These are phyloP conservation scores for Aspergillus mulundensis DNA, from an alignment of 495 filamentous ascomycete species.

Conservation along the genomic window DNA sequence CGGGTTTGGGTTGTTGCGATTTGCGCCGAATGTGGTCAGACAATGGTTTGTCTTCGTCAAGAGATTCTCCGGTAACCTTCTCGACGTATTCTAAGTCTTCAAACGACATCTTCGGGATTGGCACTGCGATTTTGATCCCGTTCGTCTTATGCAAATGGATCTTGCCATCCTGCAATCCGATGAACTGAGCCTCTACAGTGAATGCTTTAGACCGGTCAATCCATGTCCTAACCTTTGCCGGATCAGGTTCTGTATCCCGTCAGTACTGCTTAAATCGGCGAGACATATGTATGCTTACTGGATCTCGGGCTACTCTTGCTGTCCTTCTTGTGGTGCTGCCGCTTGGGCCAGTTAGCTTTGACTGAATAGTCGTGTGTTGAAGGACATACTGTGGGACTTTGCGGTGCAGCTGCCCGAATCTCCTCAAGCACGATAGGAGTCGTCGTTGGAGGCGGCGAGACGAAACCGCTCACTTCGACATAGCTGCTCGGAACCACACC, in stretches of 20 bases:
- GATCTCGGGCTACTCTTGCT: conserved; percentile 61
- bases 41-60: conserved; percentile 95
- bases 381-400: conserved; percentile 60
- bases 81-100: conserved; percentile 96
- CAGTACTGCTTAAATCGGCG: conserved; percentile 8
- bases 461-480: conserved; percentile 73
- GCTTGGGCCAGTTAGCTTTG: conserved; percentile 38
- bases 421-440: conserved; percentile 68
- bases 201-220: conserved; percentile 93
- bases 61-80: conserved; percentile 72
- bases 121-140: conserved; percentile 96
- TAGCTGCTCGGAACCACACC: conserved; percentile 99
- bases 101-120: conserved; percentile 88
- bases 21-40: conserved; percentile 69
- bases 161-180: conserved; percentile 86
- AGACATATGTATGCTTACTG: conserved; percentile 55
- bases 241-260: conserved; percentile 67
- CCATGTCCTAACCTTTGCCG: conserved; percentile 82
- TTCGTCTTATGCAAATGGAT: conserved; percentile 98
- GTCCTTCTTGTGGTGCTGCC: conserved; percentile 69
- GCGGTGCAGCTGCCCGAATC: conserved; percentile 56
- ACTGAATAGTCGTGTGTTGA: background rate
- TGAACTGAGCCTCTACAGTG: conserved; percentile 95
- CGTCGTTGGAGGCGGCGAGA: conserved; percentile 39
- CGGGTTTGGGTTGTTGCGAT: conserved; percentile 27